These are phyloP conservation scores for Phycomyces blakesleeanus DNA, from an alignment of 192 early-diverging fungal species.

Conservation along the genomic window DNA sequence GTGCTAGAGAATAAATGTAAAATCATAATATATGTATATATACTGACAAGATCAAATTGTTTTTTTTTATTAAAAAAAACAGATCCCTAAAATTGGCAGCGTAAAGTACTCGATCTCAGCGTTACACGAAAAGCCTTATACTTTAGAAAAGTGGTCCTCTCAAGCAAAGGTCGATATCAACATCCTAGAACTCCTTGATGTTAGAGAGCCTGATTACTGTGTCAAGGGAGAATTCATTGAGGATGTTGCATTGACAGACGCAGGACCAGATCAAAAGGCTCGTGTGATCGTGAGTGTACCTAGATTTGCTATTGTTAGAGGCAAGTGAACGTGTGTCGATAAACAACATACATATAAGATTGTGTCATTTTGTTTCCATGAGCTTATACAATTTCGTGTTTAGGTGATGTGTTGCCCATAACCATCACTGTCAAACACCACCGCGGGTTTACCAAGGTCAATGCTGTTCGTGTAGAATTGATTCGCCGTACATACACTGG, in stretches of 20 bases:
- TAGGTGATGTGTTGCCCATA: conserved; percentile 14
- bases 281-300: conserved; percentile 2
- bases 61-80: too few relatives aligned
- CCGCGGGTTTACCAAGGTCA: background rate
- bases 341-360: too few relatives aligned
- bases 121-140: conserved; percentile 2
- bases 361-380: too few relatives aligned
- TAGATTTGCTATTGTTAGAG: conserved; percentile 12
- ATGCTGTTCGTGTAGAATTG: conserved; percentile 7
- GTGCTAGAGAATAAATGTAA: background rate
- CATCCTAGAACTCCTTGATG: conserved; percentile 6
- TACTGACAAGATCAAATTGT: background rate
- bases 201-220: conserved; percentile 1
- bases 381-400: background rate
- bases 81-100: background rate
- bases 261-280: background rate
- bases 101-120: conserved; percentile 8
- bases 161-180: background rate
- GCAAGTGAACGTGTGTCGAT: too few relatives aligned
- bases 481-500: conserved; percentile 7
- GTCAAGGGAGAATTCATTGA: conserved; percentile 1
- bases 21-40: too few relatives aligned
- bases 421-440: conserved; percentile 2
- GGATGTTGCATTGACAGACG: background rate
- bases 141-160: background rate